Base-by-base conservation (phyloP, 495 filamentous ascomycete genomes). In the Podospora pseudocomata region DNA sequence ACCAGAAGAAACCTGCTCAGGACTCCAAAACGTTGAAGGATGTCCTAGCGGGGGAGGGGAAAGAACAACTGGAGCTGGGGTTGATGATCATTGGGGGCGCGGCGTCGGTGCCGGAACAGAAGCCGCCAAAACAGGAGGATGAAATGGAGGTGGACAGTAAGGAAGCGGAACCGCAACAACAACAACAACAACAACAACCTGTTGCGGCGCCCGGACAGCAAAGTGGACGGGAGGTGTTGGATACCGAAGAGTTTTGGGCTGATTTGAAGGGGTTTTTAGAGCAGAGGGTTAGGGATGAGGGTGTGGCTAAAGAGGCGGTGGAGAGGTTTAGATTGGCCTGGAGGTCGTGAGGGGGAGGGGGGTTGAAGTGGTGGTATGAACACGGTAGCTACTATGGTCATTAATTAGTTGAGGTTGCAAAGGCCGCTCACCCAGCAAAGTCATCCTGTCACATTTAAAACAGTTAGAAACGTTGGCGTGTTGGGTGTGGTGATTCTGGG, bases 1-100 rank as follows among this genome's bases (percentile, higher is more conserved):
- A 88, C 67, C 89, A 89, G 73, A 91, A 92, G 77, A 97, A 97
- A 79, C 93, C 93, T 1, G 86, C 91, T 0, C 70, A 83, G 0
- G 94, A 95, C 73, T 83, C 83, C 39, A 91, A 91, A 79, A 82
- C 85, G 7, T 70, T 93, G 1, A 80, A 79, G 64, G 90, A 91
- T 49, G 60, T 91, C 3, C 74, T 85, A 74, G 86, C 5, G 84
- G 80, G 34, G 84, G 63, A 86, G 62, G 75, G 90, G 5, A 23
- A 23, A 23, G 23, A 23, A 23, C 23, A 23, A 23, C 13, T 49
- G 39, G 92, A 95, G 80, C 87, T 98, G 65, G 86, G 85, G 0
- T 84, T 96, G 32, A 97, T 99, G 95, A 82, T 97, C 27, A 89
- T 98, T 72, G 92, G 90, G 18, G 88, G 87, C 11, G 87, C 82